Conservation (phyloP, 2,329 filamentous ascomycete species). For the Fusarium chuoi region DNA sequence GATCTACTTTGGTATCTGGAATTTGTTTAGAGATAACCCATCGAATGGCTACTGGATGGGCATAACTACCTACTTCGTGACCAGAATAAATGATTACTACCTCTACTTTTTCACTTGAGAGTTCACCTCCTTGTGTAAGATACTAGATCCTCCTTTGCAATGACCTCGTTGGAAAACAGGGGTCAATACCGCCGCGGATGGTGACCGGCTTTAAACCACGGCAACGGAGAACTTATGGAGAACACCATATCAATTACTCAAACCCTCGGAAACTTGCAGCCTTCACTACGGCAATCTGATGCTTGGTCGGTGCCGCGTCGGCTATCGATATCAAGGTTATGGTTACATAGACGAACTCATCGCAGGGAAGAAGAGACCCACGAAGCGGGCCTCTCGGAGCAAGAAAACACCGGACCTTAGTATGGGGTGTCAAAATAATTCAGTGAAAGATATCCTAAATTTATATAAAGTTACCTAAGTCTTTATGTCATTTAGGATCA, state of each 20-base stretch:
- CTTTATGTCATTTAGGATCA: too few species aligned
- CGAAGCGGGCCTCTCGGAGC: background rate
- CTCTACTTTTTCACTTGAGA: background rate
- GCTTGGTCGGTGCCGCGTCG: background rate
- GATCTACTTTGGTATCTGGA: background rate
- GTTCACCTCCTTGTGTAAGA: rapidly evolving
- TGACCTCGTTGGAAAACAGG: background rate
- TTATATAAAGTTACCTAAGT: too few species aligned
- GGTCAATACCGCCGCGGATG: background rate
- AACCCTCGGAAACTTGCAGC: background rate
- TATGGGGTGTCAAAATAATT: too few species aligned
- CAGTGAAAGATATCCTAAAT: too few species aligned
- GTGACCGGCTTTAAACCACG: background rate
- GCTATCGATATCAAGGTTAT: background rate
- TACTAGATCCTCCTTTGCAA: rapidly evolving
- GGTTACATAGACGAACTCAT: background rate
- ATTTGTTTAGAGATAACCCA: background rate
- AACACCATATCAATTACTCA: background rate
- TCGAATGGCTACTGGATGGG: background rate
- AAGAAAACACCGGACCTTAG: too few species aligned
- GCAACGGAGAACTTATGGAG: background rate
- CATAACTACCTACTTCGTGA: background rate
- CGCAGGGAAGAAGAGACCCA: background rate
- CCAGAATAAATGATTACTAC: background rate
- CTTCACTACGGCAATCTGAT: background rate